A percentile compares a stretch with the other conserved stretches of the same genome.
phyloP scores from a whole-genome alignment of 1,284 basidiomycete species.

The Pyrrhoderma noxium region DNA sequence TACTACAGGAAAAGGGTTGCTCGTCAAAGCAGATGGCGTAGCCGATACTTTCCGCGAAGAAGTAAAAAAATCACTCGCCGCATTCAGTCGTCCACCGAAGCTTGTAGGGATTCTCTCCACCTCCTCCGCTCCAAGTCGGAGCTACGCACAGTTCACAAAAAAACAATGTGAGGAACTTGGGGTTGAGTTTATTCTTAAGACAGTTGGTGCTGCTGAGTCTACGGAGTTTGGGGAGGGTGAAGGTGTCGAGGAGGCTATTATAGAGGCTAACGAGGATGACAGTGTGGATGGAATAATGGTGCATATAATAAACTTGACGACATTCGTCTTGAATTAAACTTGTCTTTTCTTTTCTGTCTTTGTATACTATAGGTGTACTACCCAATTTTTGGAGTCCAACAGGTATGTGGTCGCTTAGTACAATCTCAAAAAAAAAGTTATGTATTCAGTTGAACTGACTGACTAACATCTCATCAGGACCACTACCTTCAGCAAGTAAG shows the following conservation, averaged over 20 bases:
- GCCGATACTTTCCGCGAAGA: constrained; percentile 63
- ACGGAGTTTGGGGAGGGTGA: constrained; percentile 48
- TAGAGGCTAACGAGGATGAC: constrained; percentile 87
- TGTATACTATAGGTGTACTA: constrained; percentile 92
- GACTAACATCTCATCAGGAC: constrained; percentile 48
- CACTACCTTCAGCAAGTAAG: constrained; percentile 88
- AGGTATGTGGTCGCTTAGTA: constrained; percentile 42
- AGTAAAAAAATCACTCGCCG: constrained; percentile 43
- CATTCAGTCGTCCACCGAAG: constrained; percentile 48
- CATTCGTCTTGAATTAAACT: no score
- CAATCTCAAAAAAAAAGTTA: not conserved
- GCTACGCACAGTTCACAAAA: constrained; percentile 90
- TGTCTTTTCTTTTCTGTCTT: no score
- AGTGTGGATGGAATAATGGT: constrained; percentile 95
- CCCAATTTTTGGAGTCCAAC: constrained; percentile 82
- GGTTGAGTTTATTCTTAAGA: constrained; percentile 77
- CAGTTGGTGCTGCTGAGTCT: constrained; percentile 59
- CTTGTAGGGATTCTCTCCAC: constrained; percentile 93
- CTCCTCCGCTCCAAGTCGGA: constrained; percentile 77
- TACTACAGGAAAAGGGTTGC: constrained; percentile 53
- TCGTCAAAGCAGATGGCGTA: constrained; percentile 69
- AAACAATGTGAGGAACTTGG: constrained; percentile 88
- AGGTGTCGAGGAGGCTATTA: constrained; percentile 89
- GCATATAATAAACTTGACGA: no score
- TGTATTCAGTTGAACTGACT: constrained; percentile 6